These are phyloP conservation scores for Lachnellula willkommii DNA, from an alignment of 2,329 filamentous ascomycete species.

Conservation along the genomic window DNA sequence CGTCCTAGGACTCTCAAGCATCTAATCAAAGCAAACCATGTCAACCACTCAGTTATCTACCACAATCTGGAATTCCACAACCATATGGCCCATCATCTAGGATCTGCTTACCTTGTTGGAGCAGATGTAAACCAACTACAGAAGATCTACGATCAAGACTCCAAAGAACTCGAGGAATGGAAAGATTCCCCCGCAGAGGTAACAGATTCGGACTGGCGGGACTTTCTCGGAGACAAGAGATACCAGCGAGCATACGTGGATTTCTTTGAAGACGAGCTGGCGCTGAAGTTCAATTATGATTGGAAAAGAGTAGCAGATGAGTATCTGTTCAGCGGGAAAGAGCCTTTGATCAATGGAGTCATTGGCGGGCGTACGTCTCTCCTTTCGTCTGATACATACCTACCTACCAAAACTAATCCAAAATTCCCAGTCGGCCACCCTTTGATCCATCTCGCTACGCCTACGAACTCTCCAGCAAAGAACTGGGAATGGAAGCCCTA, in stretches of 20 bases:
- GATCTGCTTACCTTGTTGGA: slow-evolving; percentile 80
- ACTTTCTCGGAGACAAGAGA: slow-evolving; percentile 69
- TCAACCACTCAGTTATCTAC: slow-evolving; percentile 79
- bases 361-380: slow-evolving; percentile 65
- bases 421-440: slow-evolving; percentile 68
- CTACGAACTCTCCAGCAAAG: slow-evolving; percentile 78
- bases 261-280: slow-evolving; percentile 91
- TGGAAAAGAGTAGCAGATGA: slow-evolving; percentile 74
- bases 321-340: slow-evolving; percentile 68
- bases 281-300: slow-evolving; percentile 64
- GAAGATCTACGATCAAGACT: slow-evolving; percentile 72
- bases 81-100: slow-evolving; percentile 74
- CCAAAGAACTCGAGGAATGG: slow-evolving; percentile 72
- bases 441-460: slow-evolving; percentile 92
- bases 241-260: slow-evolving; percentile 91
- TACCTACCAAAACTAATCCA: slow-evolving; percentile 3
- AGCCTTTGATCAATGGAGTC: slow-evolving; percentile 75
- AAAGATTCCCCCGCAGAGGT: slow-evolving; percentile 79
- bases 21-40: slow-evolving; percentile 84
- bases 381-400: slow-evolving; percentile 25
- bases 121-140: slow-evolving; percentile 68
- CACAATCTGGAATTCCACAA: slow-evolving; percentile 73
- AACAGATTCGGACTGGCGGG: slow-evolving; percentile 75
- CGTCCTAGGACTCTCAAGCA: slow-evolving; percentile 81
- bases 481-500: slow-evolving; percentile 84